These are phyloP conservation scores for Pythium brachiatum DNA, from an alignment of 352 stramenopile genomes.

Conservation along the genomic window DNA sequence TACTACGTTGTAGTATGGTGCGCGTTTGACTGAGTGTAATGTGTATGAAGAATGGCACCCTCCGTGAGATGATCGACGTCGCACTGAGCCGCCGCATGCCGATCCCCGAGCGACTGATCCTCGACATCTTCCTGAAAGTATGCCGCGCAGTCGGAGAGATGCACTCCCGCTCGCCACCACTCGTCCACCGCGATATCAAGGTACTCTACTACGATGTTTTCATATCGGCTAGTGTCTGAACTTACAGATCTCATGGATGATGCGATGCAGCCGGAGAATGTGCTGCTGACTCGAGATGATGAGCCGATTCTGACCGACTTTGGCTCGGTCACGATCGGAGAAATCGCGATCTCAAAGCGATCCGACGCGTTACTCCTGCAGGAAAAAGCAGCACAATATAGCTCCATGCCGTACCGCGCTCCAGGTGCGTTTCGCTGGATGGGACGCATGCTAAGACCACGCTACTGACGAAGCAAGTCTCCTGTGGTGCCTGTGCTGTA, in stretches of 20 bases:
- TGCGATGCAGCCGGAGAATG: constrained; percentile 70
- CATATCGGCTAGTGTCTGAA: neutral
- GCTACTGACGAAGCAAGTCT: constrained; percentile 6
- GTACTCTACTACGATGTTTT: constrained; percentile 31
- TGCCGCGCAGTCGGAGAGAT: constrained; percentile 77
- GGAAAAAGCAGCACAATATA: constrained; percentile 78
- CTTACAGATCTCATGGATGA: neutral
- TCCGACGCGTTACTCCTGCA: constrained; percentile 81
- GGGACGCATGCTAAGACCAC: neutral
- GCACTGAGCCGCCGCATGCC: constrained; percentile 40
- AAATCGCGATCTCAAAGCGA: constrained; percentile 65
- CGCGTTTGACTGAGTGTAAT: neutral
- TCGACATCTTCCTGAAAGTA: constrained; percentile 84
- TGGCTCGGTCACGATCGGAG: constrained; percentile 64
- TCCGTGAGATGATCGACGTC: constrained; percentile 83
- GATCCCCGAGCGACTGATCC: constrained; percentile 64
- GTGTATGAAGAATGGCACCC: constrained; percentile 58
- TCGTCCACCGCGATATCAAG: constrained; percentile 88
- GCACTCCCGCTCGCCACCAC: constrained; percentile 61
- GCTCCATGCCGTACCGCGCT: constrained; percentile 85
- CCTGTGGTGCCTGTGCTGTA: constrained; percentile 11
- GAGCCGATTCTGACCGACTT: constrained; percentile 89
- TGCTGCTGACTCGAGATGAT: constrained; percentile 74
- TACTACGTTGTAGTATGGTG: neutral
- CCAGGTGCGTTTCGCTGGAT: constrained; percentile 41